phyloP scores from a whole-genome alignment of 192 early-diverging fungal genomes.

The Backusella mclennaniae region DNA sequence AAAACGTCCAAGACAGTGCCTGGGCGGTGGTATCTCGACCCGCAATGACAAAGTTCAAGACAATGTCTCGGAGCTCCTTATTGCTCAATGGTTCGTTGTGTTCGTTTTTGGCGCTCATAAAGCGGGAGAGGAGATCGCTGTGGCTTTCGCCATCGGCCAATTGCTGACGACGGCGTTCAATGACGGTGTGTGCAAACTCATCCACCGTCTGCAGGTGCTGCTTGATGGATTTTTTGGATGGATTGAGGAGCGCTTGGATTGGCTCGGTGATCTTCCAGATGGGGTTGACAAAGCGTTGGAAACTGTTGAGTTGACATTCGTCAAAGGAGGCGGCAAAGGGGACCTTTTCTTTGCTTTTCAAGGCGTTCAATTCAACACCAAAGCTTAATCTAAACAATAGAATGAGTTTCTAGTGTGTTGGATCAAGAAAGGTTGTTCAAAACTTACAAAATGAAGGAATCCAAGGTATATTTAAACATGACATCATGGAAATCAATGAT shows the following conservation, averaged over 20 bases:
- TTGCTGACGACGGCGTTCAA: constrained; percentile 25
- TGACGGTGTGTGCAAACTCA: constrained; percentile 25
- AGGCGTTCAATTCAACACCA: constrained; percentile 44
- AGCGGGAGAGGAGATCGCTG: constrained; percentile 29
- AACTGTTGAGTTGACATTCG: constrained; percentile 38
- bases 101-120: constrained; percentile 32
- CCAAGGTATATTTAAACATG: constrained; percentile 48
- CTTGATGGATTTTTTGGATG: constrained; percentile 8
- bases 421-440: not conserved
- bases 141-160: constrained; percentile 16
- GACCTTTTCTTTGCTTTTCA: constrained; percentile 37
- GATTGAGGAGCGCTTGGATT: not conserved
- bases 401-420: not conserved
- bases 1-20: constrained; percentile 50
- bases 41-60: constrained; percentile 40
- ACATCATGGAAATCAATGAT: constrained; percentile 43
- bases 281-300: constrained; percentile 34
- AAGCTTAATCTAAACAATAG: constrained; percentile 35
- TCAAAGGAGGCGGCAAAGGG: constrained; percentile 56
- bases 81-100: constrained; percentile 22
- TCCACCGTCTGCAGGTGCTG: constrained; percentile 26
- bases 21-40: constrained; percentile 50
- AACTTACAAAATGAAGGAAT: constrained; percentile 44
- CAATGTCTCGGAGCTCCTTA: constrained; percentile 31
- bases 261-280: constrained; percentile 23